Percentiles rank a stretch among this genome's conserved stretches.
phyloP scores from a whole-genome alignment of 305 asterid genomes.

The Caryopteris hybrid region DNA sequence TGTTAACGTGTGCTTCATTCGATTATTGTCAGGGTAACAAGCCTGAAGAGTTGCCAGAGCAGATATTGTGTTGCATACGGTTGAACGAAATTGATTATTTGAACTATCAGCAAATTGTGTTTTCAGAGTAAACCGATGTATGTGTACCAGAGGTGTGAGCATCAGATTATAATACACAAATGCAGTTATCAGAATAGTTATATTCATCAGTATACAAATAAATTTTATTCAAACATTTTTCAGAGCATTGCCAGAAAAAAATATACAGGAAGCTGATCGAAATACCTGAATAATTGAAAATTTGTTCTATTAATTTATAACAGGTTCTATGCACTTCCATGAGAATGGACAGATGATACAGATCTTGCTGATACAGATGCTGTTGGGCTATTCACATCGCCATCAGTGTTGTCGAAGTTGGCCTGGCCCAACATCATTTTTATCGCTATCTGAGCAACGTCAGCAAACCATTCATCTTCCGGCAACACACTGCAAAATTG shows the following conservation, averaged over 20 bases:
- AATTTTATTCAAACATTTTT: too few relatives aligned
- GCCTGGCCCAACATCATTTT: conserved; percentile 69
- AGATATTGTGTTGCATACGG: conserved; percentile 69
- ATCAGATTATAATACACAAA: background rate
- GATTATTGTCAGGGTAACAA: conserved; percentile 59
- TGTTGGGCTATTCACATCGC: conserved; percentile 51
- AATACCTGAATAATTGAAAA: too few relatives aligned
- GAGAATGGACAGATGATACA: conserved; percentile 56
- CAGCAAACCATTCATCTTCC: conserved; percentile 93
- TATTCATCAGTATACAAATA: too few relatives aligned
- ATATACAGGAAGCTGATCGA: too few relatives aligned
- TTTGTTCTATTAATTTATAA: background rate
- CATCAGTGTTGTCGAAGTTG: conserved; percentile 43
- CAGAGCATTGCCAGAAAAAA: too few relatives aligned
- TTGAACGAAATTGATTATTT: conserved; percentile 59
- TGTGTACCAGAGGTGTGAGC: conserved; percentile 23
- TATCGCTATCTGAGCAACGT: conserved; percentile 82
- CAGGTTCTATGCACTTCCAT: conserved; percentile 42
- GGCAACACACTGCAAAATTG: conserved; percentile 60
- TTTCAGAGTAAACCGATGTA: conserved; percentile 32
- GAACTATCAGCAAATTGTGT: conserved; percentile 64
- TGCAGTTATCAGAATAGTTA: too few relatives aligned
- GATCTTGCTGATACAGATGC: conserved; percentile 57
- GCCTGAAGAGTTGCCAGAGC: conserved; percentile 82
- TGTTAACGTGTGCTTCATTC: conserved; percentile 6